Base-by-base conservation (phyloP, 805 yeast species). In the Lachancea dasiensis region DNA sequence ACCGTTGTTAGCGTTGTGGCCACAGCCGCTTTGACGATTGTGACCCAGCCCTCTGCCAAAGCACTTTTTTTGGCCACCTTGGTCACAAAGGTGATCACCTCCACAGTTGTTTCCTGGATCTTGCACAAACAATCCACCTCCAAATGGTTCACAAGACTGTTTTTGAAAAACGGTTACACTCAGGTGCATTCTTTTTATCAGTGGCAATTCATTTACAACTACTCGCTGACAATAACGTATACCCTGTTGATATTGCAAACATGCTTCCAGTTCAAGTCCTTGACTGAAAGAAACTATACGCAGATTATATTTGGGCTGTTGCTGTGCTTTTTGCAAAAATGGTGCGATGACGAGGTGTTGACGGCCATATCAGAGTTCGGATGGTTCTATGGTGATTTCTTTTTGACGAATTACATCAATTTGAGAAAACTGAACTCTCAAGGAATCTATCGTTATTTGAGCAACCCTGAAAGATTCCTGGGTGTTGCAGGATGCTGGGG, bases 341-440 rank as follows among this genome's bases (percentile, higher is more conserved):
- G 86, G 81, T 80, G 86, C 24, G 77, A 81, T 47, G 50, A 68
- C 17, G 81, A 86, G 21, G 81, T 83, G 25, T 70, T 77, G 46
- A 74, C 75, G 30, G 77, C 83, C 34, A 76, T 84, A 46, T 90
- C 90, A 2, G 81, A 81, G 44, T 82, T 79, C 59, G 92, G 94
- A n/a, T 84, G 92, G 92, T 84, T 83, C 51, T 84, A 80, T 57
- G 94, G 95, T 40, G 95, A 84, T 58, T 84, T 84, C 60, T 84
- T 83, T 60, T 63, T 81, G 41, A 76, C 82, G 25, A 72, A 69
- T 36, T 64, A 72, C 14, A 62, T 69, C 15, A 66, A 65, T 17
- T 67, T 66, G 39, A 61, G 72, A 6, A 67, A 67, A 46, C 66
- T 84, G 48, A 77, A 89, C 0, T 80, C 80, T 45, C 81, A 84